Conservation (phyloP, 441 rosid species). For the Jatropha podagrica region DNA sequence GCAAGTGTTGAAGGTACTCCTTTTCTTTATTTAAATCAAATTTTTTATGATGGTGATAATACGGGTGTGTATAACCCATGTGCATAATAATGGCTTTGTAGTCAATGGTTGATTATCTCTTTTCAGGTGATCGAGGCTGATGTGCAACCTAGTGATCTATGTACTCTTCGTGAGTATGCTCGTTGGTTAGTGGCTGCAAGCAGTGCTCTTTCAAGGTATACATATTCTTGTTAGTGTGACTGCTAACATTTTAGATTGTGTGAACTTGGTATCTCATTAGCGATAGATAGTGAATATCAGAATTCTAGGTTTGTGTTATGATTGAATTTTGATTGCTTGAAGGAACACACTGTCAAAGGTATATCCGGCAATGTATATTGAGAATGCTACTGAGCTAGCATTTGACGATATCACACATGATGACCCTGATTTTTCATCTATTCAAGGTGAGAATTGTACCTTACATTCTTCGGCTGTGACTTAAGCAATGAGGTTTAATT, state of each 20-base stretch:
- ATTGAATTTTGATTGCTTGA: slow-evolving; percentile 30
- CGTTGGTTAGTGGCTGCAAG: slow-evolving; percentile 93
- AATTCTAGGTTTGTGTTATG: slow-evolving; percentile 16
- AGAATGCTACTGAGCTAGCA: slow-evolving; percentile 86
- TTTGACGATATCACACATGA: slow-evolving; percentile 83
- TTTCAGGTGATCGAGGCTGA: slow-evolving; percentile 85
- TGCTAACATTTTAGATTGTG: not conserved
- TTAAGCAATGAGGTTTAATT: not conserved
- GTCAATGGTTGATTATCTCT: slow-evolving; percentile 13
- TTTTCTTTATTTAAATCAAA: slow-evolving; percentile 15
- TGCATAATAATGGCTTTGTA: slow-evolving; percentile 5
- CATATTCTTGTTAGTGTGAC: slow-evolving; percentile 17
- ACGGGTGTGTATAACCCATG: not conserved
- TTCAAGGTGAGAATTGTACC: slow-evolving; percentile 64
- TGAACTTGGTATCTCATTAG: slow-evolving; percentile 14
- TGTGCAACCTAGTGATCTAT: slow-evolving; percentile 69
- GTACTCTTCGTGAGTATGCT: slow-evolving; percentile 93
- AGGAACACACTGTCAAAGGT: slow-evolving; percentile 82
- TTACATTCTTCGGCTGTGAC: slow-evolving; percentile 7
- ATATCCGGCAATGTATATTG: slow-evolving; percentile 95
- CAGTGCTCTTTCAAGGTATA: slow-evolving; percentile 77
- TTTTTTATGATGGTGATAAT: not conserved
- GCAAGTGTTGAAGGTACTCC: slow-evolving; percentile 70
- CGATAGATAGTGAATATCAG: slow-evolving; percentile 5
- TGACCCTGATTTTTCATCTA: slow-evolving; percentile 87